Percentiles rank a stretch among this genome's conserved stretches.
These are phyloP conservation scores for Talaromyces sp. DNA, from an alignment of 2,329 filamentous ascomycete genomes.

Conservation along the genomic window DNA sequence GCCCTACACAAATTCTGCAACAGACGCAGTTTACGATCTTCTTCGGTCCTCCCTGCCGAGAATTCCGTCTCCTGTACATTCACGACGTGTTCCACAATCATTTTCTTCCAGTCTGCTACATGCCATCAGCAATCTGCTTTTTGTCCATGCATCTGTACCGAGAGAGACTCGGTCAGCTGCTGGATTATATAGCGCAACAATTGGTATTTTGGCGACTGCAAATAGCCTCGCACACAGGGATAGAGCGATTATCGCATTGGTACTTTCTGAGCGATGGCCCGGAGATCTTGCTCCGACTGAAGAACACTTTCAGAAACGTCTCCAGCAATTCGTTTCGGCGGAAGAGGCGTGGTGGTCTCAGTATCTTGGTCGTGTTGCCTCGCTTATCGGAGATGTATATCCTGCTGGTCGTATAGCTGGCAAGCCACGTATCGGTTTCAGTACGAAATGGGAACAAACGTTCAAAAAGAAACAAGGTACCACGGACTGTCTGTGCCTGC, in stretches of 20 bases:
- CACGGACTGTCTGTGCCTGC: slow-evolving; percentile 44
- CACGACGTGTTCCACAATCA: slow-evolving; percentile 34
- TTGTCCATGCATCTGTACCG: slow-evolving; percentile 49
- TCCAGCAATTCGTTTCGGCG: slow-evolving; percentile 52
- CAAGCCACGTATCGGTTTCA: slow-evolving; percentile 38
- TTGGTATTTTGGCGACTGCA: slow-evolving; percentile 61
- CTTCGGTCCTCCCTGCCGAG: slow-evolving; percentile 49
- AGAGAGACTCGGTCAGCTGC: slow-evolving; percentile 60
- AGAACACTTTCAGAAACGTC: slow-evolving; percentile 50
- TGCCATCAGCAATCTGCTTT: slow-evolving; percentile 59
- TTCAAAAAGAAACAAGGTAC: slow-evolving; percentile 39
- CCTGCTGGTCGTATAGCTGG: slow-evolving; percentile 51
- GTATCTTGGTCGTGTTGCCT: slow-evolving; percentile 60
- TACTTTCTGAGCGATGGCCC: slow-evolving; percentile 71
- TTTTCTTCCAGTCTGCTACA: slow-evolving; percentile 49
- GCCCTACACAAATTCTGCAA: slow-evolving; percentile 50
- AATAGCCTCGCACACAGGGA: slow-evolving; percentile 72
- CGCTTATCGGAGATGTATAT: slow-evolving; percentile 57
- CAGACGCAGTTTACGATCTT: slow-evolving; percentile 46
- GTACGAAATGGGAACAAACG: slow-evolving; percentile 41
- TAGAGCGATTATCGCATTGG: slow-evolving; percentile 66
- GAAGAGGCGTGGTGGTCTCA: slow-evolving; percentile 62
- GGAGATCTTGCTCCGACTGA: slow-evolving; percentile 60
- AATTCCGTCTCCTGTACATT: slow-evolving; percentile 20
- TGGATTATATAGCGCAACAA: slow-evolving; percentile 69